Evolutionary conservation across 805 yeast species (phyloP).

Genomic region (Yarrowia porcina): DNA sequence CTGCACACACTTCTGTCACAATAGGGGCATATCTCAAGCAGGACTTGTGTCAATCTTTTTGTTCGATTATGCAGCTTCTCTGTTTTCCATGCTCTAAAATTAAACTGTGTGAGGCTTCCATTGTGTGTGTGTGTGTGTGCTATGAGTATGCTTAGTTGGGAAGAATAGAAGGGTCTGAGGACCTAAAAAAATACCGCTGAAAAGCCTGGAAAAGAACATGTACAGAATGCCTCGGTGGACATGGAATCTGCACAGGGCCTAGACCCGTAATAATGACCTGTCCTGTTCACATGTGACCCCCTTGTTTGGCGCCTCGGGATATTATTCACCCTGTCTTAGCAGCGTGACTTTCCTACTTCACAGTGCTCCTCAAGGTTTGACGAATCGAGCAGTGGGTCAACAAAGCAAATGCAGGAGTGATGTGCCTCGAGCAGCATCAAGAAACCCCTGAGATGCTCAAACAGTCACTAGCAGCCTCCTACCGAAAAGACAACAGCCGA

Average conservation of each 20-base stretch:
- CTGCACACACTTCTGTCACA: not conserved
- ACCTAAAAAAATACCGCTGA: not conserved
- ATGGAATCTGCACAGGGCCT: not conserved
- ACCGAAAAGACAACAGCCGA: too few species aligned
- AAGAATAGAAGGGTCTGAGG: not conserved
- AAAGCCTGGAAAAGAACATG: not conserved
- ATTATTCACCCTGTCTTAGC: slow-evolving; percentile 12
- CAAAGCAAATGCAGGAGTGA: slow-evolving; percentile 24
- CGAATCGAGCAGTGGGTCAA: slow-evolving; percentile 23
- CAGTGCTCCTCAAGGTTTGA: not conserved
- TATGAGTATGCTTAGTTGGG: not conserved
- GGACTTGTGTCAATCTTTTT: not conserved
- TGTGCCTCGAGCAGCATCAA: slow-evolving; percentile 16
- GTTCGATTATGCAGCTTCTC: not conserved
- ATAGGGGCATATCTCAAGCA: not conserved
- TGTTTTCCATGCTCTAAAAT: not conserved
- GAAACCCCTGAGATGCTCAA: not conserved
- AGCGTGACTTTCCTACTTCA: not conserved
- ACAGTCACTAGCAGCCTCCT: not conserved
- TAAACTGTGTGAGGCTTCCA: slow-evolving; percentile 1
- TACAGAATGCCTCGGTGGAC: not conserved
- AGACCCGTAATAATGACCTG: not conserved
- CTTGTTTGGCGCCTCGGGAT: not conserved
- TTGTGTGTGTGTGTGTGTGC: not conserved
- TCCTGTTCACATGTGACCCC: not conserved